A percentile compares a stretch with the other conserved stretches of the same genome.
Conservation (phyloP, 805 yeast species). For the Candida jianshihensis region DNA sequence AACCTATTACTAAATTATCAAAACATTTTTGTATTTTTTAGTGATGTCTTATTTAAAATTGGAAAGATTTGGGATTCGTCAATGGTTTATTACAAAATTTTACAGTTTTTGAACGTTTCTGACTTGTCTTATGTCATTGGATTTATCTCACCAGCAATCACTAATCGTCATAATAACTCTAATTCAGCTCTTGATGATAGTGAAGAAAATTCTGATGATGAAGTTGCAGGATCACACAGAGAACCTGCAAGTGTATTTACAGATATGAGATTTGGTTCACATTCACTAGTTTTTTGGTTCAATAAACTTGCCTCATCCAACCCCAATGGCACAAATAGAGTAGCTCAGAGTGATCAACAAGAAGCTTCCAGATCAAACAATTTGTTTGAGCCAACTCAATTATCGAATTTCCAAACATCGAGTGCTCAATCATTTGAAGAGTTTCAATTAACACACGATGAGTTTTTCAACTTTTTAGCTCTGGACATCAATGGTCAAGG, state of each 20-base stretch:
- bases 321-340: no score
- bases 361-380: neutral
- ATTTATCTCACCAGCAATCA: neutral
- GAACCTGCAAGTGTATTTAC: slow-evolving; percentile 31
- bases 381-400: neutral
- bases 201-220: slow-evolving; percentile 18
- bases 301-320: slow-evolving; percentile 20
- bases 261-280: slow-evolving; percentile 27
- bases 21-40: slow-evolving; percentile 9
- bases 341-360: no score
- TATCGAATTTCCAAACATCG: slow-evolving; percentile 13
- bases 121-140: slow-evolving; percentile 16
- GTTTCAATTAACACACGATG: slow-evolving; percentile 22
- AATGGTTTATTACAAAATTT: slow-evolving; percentile 22
- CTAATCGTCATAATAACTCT: slow-evolving; percentile 1
- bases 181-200: slow-evolving; percentile 16
- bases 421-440: slow-evolving; percentile 14
- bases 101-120: slow-evolving; percentile 20
- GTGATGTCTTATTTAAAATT: slow-evolving; percentile 14
- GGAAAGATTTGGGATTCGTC: slow-evolving; percentile 25
- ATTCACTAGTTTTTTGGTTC: slow-evolving; percentile 24
- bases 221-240: slow-evolving; percentile 19
- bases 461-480: slow-evolving; percentile 24
- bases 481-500: slow-evolving; percentile 20
- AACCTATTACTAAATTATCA: slow-evolving; percentile 7